Base-by-base conservation (phyloP, 495 filamentous ascomycete species). In the Penicillium ochrochloron region DNA sequence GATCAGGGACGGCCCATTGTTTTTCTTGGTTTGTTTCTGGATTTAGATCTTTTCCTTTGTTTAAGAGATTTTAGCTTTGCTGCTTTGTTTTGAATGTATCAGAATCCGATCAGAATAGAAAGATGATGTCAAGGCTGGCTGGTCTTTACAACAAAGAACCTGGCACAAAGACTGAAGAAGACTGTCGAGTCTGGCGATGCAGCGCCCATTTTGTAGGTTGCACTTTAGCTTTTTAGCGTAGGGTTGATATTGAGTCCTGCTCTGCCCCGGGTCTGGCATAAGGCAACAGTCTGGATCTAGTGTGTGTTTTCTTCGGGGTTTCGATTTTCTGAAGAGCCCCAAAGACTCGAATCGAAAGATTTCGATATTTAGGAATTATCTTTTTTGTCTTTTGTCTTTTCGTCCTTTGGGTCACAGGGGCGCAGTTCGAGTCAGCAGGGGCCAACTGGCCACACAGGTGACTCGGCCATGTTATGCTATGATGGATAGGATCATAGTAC, bases 391-490 rank as follows among this genome's bases (percentile, higher is more conserved):
- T 44, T 21, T 9, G n/a, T 48, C 44, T 48, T 48, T 48, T 48
- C 2, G 44, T 23, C 39, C 17, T 41, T 44, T 34, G 57, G 65
- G 65, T 73, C 70, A 73, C 70, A 65, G 58, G 65, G 66, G 70
- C 62, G 48, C 64, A 68, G 67, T 57, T 19, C 39, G 57, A 70
- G 73, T 75, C 73, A 75, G 66, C 70, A 52, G 73, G 62, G 60
- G 21, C 59, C 41, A 52, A 52, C 25, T 27, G 25, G 25, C 25
- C 25, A 27, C 25, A 55, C 66, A 63, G 63, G 48, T 69, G 63
- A 70, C 67, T 12, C 21, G 7, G 19, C 12, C 48, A 29, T n/a
- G 48, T 8, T 31, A 29, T 11, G 44, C 2, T 10, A 48, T 17
- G 14, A 52, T 52, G 25, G 14, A 52, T 31, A 31, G 5, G 5